Percentiles rank a stretch among this genome's conserved stretches.
These are phyloP conservation scores for Phytophthora idaei DNA, from an alignment of 352 stramenopile genomes.

Conservation along the genomic window DNA sequence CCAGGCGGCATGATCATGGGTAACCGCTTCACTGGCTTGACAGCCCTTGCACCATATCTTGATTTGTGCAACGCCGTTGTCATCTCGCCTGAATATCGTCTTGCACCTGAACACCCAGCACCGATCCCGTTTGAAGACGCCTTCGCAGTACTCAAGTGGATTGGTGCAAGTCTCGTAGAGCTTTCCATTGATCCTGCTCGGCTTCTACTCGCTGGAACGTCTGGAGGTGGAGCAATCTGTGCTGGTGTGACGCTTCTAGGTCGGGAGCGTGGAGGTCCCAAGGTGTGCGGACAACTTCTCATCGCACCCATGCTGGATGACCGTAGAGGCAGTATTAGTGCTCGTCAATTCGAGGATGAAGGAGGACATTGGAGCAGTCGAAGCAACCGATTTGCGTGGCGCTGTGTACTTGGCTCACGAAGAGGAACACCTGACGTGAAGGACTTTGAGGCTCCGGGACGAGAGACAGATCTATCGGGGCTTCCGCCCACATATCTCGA, in stretches of 20 bases:
- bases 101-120: slow-evolving; percentile 27
- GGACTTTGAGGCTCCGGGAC: slow-evolving; percentile 24
- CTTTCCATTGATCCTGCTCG: slow-evolving; percentile 24
- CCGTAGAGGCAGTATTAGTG: slow-evolving; percentile 25
- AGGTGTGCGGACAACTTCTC: slow-evolving; percentile 28
- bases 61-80: slow-evolving; percentile 24
- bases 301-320: slow-evolving; percentile 31
- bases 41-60: slow-evolving; percentile 21
- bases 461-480: slow-evolving; percentile 20
- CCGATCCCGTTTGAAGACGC: slow-evolving; percentile 31
- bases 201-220: slow-evolving; percentile 32
- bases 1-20: slow-evolving; percentile 37
- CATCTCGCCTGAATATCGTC: slow-evolving; percentile 35
- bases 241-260: slow-evolving; percentile 26
- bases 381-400: slow-evolving; percentile 28
- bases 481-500: slow-evolving; percentile 32
- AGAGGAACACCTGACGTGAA: slow-evolving; percentile 23
- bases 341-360: slow-evolving; percentile 30
- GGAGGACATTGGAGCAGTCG: slow-evolving; percentile 20
- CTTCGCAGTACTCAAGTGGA: slow-evolving; percentile 23
- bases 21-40: slow-evolving; percentile 31
- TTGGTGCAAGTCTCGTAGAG: slow-evolving; percentile 10
- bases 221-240: slow-evolving; percentile 28
- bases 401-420: slow-evolving; percentile 18
- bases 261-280: slow-evolving; percentile 22